phyloP scores from a whole-genome alignment of 352 stramenopile genomes.

The Blastocystis sp. region DNA sequence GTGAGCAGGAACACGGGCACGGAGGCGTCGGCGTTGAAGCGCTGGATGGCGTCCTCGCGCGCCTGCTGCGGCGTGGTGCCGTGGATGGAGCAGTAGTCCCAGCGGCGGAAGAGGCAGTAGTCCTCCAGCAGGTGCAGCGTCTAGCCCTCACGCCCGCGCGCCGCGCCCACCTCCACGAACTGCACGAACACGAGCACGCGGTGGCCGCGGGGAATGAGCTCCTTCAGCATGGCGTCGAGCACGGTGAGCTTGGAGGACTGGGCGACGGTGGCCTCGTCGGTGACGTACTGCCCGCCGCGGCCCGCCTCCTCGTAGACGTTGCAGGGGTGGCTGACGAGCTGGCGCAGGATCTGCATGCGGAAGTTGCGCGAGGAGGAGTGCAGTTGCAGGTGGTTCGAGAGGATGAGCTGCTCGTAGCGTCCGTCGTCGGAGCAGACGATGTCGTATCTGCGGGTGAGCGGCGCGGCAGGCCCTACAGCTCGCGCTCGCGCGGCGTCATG shows the following conservation, averaged over 20 bases:
- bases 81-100: conserved; percentile 88
- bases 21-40: conserved; percentile 85
- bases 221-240: conserved; percentile 82
- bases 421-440: conserved; percentile 49
- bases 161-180: conserved; percentile 73
- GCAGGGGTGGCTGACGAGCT: conserved; percentile 61
- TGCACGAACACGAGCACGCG: conserved; percentile 86
- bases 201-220: conserved; percentile 81
- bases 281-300: neutral
- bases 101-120: conserved; percentile 82
- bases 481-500: conserved; percentile 92
- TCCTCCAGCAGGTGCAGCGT: conserved; percentile 85
- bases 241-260: conserved; percentile 78
- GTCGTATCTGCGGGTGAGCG: conserved; percentile 49
- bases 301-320: conserved; percentile 61
- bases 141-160: conserved; percentile 74
- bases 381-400: conserved; percentile 13
- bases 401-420: conserved; percentile 50
- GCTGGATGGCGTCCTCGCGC: conserved; percentile 92
- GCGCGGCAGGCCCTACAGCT: conserved; percentile 80
- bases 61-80: conserved; percentile 90
- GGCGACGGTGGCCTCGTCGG: conserved; percentile 29
- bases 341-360: conserved; percentile 64
- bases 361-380: conserved; percentile 28
- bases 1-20: conserved; percentile 93